A percentile compares a stretch with the other conserved stretches of the same genome.
Conservation (phyloP, 345 rosid genomes). For the Lenwebbia sp. region DNA sequence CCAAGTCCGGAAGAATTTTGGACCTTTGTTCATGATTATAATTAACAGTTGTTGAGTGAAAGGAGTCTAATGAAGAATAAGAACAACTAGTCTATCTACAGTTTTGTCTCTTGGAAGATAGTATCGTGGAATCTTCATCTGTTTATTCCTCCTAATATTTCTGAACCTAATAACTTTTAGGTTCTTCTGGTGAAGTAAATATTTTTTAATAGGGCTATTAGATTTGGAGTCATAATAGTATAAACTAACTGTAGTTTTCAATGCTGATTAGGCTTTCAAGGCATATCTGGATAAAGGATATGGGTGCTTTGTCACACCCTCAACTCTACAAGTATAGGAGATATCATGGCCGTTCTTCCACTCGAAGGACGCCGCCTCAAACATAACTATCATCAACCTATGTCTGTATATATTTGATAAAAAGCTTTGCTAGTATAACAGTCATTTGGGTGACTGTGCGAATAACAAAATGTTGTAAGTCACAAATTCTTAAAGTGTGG, state of each 20-base stretch:
- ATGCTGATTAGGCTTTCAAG: background rate
- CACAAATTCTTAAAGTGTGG: too few relatives aligned
- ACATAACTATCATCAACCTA: too few relatives aligned
- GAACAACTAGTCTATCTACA: background rate
- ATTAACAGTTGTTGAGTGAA: background rate
- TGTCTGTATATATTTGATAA: too few relatives aligned
- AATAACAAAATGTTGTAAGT: too few relatives aligned
- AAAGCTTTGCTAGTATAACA: too few relatives aligned
- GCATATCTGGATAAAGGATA: background rate
- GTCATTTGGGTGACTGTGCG: too few relatives aligned
- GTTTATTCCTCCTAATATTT: background rate
- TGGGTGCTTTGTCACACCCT: too few relatives aligned
- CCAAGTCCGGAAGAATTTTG: background rate
- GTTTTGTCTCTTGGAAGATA: background rate
- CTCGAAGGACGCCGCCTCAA: too few relatives aligned
- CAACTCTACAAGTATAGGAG: too few relatives aligned
- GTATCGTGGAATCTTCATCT: background rate
- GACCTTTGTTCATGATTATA: background rate
- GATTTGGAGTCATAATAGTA: background rate
- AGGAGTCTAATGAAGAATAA: background rate
- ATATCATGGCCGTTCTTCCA: too few relatives aligned
- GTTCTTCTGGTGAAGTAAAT: background rate
- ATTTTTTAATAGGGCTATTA: background rate
- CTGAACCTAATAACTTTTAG: background rate
- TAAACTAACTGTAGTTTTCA: too few relatives aligned